phyloP scores from a whole-genome alignment of 1,284 basidiomycete genomes.

The Fomes fomentarius region DNA sequence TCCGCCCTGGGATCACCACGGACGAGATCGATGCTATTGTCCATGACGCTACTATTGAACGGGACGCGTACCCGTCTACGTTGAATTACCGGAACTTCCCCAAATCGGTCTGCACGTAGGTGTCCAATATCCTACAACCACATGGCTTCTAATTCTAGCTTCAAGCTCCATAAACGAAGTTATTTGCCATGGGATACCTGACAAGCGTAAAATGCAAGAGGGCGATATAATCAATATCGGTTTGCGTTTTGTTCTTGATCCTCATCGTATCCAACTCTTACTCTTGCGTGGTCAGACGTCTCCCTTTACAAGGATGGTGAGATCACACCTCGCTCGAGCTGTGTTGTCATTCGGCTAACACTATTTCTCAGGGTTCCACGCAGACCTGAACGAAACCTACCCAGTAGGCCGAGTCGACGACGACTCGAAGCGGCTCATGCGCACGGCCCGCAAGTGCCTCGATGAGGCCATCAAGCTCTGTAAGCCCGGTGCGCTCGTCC shows the following conservation, averaged over 20 bases:
- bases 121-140: no score
- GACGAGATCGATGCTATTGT: conserved; percentile 95
- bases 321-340: no score
- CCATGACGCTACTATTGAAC: conserved; percentile 91
- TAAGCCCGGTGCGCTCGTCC: conserved; percentile 88
- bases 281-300: conserved; percentile 49
- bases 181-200: conserved; percentile 97
- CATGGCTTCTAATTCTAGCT: no score
- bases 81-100: conserved; percentile 93
- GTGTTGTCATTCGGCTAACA: no score
- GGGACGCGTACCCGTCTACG: conserved; percentile 93
- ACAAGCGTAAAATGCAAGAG: conserved; percentile 82
- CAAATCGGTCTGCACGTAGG: conserved; percentile 98
- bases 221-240: conserved; percentile 96
- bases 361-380: conserved; percentile 74
- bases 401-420: conserved; percentile 87
- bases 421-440: conserved; percentile 82
- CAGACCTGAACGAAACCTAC: conserved; percentile 90
- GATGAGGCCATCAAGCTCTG: conserved; percentile 90
- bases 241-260: conserved; percentile 36
- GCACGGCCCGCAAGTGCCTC: conserved; percentile 77
- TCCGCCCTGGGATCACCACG: conserved; percentile 92
- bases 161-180: conserved; percentile 96
- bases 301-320: conserved; percentile 71
- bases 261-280: conserved; percentile 12